These are phyloP conservation scores for Pelargonium citronellum DNA, from an alignment of 441 rosid genomes.

Conservation along the genomic window DNA sequence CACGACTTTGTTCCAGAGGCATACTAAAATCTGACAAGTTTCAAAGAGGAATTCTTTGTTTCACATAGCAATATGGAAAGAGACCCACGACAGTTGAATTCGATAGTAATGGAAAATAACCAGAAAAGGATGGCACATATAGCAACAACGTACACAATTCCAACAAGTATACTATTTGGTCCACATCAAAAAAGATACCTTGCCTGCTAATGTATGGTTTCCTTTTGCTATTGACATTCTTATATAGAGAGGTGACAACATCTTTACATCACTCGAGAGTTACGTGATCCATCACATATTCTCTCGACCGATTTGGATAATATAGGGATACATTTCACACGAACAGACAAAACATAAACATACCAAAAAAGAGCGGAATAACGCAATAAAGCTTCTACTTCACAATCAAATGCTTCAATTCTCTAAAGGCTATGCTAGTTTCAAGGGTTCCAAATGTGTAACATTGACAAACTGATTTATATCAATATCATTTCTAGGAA, in stretches of 20 bases:
- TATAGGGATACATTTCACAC: background rate
- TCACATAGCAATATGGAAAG: no score
- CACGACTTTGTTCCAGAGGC: background rate
- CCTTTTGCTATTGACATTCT: background rate
- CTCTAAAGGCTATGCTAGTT: no score
- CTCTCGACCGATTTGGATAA: background rate
- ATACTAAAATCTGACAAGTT: background rate
- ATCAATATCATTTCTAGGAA: no score
- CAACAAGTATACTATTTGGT: background rate
- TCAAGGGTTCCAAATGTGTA: background rate
- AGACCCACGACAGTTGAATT: no score
- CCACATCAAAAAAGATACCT: background rate
- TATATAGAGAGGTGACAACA: background rate
- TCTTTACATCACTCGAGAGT: background rate
- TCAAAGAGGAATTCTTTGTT: background rate
- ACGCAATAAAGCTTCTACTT: no score
- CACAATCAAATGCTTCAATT: no score
- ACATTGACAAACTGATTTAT: background rate
- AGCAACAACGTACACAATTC: background rate
- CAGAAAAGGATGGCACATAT: background rate
- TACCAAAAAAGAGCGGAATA: no score
- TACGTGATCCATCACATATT: background rate
- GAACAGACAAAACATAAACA: background rate
- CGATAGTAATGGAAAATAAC: no score
- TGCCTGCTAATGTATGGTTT: background rate